Evolutionary conservation across 768 basidiomycete species (phyloP), one percentile per base, ranked within the genome.

Genomic region (Hydnum rufescens): DNA sequence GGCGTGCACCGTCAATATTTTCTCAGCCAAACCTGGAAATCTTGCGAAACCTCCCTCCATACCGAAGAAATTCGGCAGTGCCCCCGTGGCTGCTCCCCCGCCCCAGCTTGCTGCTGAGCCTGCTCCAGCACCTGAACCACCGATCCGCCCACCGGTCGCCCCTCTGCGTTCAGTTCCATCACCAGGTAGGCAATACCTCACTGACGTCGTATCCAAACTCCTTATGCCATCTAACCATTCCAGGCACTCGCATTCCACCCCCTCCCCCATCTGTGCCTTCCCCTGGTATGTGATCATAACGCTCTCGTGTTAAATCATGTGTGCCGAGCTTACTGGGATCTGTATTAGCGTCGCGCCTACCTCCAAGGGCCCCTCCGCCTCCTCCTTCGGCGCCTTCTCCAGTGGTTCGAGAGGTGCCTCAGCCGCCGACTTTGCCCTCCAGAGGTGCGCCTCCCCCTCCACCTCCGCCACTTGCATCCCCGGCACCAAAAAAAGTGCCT

Each of bases 21-120:
- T 25, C 23, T 39, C 42, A 83, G 82, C 68, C 16, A 80, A 77
- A 68, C 71, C 76, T 4, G 71, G 76, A 29, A 65, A 71, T 30
- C 64, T 84, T 2, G 85, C 72, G 4, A 83, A 74, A 62, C 77
- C 79, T 13, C 84, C 81, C 1, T 65, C 69, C 4, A 70, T 82
- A 44, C 81, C 81, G 1, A 75, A 69, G 48, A 42, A 22, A 23
- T 32, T 57, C 34, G 31, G 49, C 19, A 59, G 64, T 34, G 57
- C 63, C 1, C 53, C 58, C 60, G 4, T 59, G 55, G 50, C 60
- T 32, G 13, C 62, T 63, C 1, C 63, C 60, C 36, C 61, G 53
- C 60, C 65, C 6, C 63, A 65, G n/a, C 57, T 59, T 48, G 60
- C 63, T 39, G 53, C 52, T 16, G 32, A 55, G n/a, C 54, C 58